A percentile compares a stretch with the other conserved stretches of the same genome.
phyloP scores from a whole-genome alignment of 768 basidiomycete species.

The Guyanaporus albipodus region DNA sequence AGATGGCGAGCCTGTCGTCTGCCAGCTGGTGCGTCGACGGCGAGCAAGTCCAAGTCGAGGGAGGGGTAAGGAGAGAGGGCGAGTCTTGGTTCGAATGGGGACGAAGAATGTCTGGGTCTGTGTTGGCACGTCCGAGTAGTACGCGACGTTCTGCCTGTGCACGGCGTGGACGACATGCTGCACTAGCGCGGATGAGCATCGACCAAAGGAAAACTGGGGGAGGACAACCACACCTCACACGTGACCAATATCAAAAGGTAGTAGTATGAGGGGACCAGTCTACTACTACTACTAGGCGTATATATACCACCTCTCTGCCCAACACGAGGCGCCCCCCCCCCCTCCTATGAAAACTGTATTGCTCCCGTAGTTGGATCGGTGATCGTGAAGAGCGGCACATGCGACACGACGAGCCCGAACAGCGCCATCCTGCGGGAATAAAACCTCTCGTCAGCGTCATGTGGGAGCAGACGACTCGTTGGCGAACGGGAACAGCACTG shows the following conservation, averaged over 20 bases:
- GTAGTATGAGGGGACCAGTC: no score
- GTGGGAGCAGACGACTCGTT: conserved; percentile 14
- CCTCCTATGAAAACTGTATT: conserved; percentile 28
- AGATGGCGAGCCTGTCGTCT: conserved; percentile 1
- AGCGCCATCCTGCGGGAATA: conserved; percentile 32
- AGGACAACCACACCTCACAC: conserved; percentile 25
- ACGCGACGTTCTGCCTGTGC: conserved; percentile 1
- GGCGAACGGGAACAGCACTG: conserved; percentile 17
- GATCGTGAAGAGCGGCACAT: conserved; percentile 30
- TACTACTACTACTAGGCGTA: conserved; percentile 6
- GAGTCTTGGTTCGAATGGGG: conserved; percentile 22
- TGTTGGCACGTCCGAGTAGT: no score
- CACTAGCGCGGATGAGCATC: conserved; percentile 4
- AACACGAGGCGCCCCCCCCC: conserved; percentile 14
- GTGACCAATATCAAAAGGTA: conserved; percentile 21
- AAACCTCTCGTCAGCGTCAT: conserved; percentile 26
- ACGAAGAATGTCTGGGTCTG: no score
- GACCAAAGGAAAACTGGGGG: background rate
- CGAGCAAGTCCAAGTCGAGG: no score
- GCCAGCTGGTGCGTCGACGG: no score
- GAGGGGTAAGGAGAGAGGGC: background rate
- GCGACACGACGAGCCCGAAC: conserved; percentile 30
- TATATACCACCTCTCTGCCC: conserved; percentile 10
- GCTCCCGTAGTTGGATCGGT: conserved; percentile 32
- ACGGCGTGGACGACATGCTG: conserved; percentile 31